Evolutionary conservation across 371 early-diverging fungal species (phyloP).

Genomic region (Rhizomucor miehei): DNA sequence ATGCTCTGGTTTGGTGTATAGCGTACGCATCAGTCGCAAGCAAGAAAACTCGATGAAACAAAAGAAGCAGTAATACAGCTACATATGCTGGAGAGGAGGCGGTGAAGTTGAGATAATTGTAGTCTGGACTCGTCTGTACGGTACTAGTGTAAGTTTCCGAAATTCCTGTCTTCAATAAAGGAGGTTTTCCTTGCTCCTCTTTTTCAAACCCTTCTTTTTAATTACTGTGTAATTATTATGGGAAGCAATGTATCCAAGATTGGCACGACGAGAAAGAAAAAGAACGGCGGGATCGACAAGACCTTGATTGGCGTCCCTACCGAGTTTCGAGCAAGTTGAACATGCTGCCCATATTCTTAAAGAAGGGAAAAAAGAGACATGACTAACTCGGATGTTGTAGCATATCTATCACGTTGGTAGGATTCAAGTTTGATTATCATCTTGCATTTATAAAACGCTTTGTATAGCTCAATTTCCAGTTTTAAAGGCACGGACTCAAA

Average conservation of each 20-base stretch:
- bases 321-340: slow-evolving; percentile 29
- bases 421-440: background rate
- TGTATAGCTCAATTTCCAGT: too few relatives aligned
- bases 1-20: slow-evolving; percentile 6
- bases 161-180: background rate
- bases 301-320: slow-evolving; percentile 27
- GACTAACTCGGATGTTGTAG: slow-evolving; percentile 6
- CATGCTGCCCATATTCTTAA: background rate
- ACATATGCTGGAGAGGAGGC: background rate
- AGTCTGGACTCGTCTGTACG: slow-evolving; percentile 5
- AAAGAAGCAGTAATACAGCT: background rate
- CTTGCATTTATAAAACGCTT: background rate
- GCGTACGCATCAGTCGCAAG: background rate
- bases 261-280: slow-evolving; percentile 15
- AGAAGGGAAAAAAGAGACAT: background rate
- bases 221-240: slow-evolving; percentile 15
- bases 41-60: background rate
- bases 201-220: background rate
- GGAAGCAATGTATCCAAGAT: slow-evolving; percentile 32
- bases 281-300: slow-evolving; percentile 20
- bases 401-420: slow-evolving; percentile 38
- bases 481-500: too few relatives aligned
- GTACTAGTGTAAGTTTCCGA: slow-evolving; percentile 11
- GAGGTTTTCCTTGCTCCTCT: slow-evolving; percentile 2
- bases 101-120: slow-evolving; percentile 5